phyloP scores from a whole-genome alignment of 75 land plant genomes.

The Ceratopteris richardii region DNA sequence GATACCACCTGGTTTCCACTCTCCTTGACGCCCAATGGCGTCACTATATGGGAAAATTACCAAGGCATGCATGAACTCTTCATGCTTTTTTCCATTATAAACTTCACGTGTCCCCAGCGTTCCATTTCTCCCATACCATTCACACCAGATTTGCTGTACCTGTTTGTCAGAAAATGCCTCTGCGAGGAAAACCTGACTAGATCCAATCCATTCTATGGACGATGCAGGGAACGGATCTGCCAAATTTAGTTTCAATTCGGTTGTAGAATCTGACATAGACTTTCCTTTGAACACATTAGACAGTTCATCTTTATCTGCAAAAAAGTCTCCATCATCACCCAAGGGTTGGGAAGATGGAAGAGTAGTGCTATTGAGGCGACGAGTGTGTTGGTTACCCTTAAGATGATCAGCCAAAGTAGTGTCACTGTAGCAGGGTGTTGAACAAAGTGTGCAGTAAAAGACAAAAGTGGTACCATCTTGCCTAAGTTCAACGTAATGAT shows the following conservation, averaged over 20 bases:
- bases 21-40: conserved; percentile 43
- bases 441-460: conserved; percentile 80
- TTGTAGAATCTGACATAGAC: not conserved
- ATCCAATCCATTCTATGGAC: conserved; percentile 25
- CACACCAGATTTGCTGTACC: conserved; percentile 54
- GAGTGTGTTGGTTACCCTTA: conserved; percentile 55
- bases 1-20: conserved; percentile 12
- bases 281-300: not conserved
- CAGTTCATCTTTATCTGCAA: not conserved
- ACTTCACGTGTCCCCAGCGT: conserved; percentile 1
- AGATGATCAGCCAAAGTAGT: conserved; percentile 61
- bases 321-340: not conserved
- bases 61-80: conserved; percentile 50
- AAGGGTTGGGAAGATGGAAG: not conserved
- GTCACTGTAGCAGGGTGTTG: conserved; percentile 69
- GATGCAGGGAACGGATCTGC: conserved; percentile 3
- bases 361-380: conserved; percentile 10
- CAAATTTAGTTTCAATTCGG: not conserved
- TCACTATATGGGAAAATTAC: conserved; percentile 58
- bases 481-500: conserved; percentile 63
- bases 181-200: conserved; percentile 32
- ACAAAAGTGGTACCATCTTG: conserved; percentile 55
- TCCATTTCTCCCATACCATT: conserved; percentile 52
- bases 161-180: conserved; percentile 18
- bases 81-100: not conserved